Conservation (phyloP, 352 stramenopile species). For the Phytophthora niederhauseri region DNA sequence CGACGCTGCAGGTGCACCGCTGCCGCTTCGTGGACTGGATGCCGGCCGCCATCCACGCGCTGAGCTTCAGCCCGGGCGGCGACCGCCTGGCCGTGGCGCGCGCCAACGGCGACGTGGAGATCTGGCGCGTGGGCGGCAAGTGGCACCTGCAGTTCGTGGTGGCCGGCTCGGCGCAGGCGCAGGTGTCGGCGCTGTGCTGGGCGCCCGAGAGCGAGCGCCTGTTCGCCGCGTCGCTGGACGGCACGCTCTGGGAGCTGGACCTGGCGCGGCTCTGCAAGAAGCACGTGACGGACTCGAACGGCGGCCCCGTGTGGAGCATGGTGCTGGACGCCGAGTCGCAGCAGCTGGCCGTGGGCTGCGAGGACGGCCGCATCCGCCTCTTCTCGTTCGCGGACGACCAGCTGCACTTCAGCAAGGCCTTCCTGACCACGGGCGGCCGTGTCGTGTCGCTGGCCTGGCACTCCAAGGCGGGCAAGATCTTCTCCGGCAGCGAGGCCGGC, state of each 20-base stretch:
- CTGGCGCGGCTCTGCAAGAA: slow-evolving; percentile 71
- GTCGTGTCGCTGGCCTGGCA: slow-evolving; percentile 90
- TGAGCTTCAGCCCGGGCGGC: slow-evolving; percentile 62
- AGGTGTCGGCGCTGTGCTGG: slow-evolving; percentile 81
- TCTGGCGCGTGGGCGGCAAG: slow-evolving; percentile 70
- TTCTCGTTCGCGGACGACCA: slow-evolving; percentile 81
- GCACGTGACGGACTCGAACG: slow-evolving; percentile 87
- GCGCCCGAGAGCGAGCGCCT: slow-evolving; percentile 43
- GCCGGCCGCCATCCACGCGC: slow-evolving; percentile 67
- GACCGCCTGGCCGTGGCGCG: slow-evolving; percentile 77
- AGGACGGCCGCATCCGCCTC: slow-evolving; percentile 91
- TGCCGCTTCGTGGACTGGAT: slow-evolving; percentile 90
- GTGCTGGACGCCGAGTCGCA: slow-evolving; percentile 61
- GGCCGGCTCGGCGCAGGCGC: slow-evolving; percentile 57
- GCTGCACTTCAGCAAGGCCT: slow-evolving; percentile 85
- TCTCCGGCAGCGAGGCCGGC: slow-evolving; percentile 85
- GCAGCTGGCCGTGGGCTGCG: slow-evolving; percentile 85
- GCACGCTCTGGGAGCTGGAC: slow-evolving; percentile 86
- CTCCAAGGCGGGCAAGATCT: slow-evolving; percentile 70
- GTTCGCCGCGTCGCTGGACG: slow-evolving; percentile 75
- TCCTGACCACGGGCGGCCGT: slow-evolving; percentile 75
- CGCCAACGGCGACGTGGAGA: slow-evolving; percentile 81
- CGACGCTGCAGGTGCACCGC: slow-evolving; percentile 68
- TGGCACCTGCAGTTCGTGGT: slow-evolving; percentile 82
- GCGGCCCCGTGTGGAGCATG: slow-evolving; percentile 90